Base-by-base conservation (phyloP, 2,329 filamentous ascomycete genomes). In the Paraphoma sp. region DNA sequence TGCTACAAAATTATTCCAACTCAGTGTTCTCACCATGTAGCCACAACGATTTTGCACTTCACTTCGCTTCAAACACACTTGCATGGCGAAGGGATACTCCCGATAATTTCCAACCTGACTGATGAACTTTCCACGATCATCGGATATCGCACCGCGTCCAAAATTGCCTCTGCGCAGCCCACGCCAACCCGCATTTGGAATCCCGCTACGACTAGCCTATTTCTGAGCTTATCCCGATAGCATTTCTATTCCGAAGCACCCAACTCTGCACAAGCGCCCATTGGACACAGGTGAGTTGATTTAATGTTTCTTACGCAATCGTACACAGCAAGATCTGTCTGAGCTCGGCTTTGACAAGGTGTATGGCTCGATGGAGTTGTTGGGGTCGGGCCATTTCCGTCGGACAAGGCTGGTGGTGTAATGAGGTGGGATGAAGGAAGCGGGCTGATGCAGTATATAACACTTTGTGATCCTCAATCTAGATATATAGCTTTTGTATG, bases 141-240 rank as follows among this genome's bases (percentile, higher is more conserved):
- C 41, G 40, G 40, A 42, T 42, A 8, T 42, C 40, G 12, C 40
- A 42, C 40, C 40, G 5, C 16, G 40, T 36, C 38, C 14, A 36
- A 16, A n/a, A 11, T 7, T 36, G 28, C 10, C 31, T n/a, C 11
- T 9, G 7, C 40, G 41, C 36, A 56, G 57, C 45, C 46, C 52
- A 44, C 47, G 46, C 50, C 23, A 61, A 61, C 48, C 60, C 58
- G 48, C 49, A 48, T 48, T 51, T 55, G 60, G 55, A 59, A 57
- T 8, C 28, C 36, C 48, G 53, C 38, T 9, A 16, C 18, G 31
- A 48, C 28, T 23, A 44, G 16, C 29, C 47, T 10, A 42, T 16
- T 6, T 29, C 47, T n/a, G 36, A 28, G 12, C 47, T 17, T 12
- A 45, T 40, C 29, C 53, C 43, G 18, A 50, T 14, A 12, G 23